Evolutionary conservation across 163 green algal species (phyloP).

Genomic region (Scenedesmus sp.): DNA sequence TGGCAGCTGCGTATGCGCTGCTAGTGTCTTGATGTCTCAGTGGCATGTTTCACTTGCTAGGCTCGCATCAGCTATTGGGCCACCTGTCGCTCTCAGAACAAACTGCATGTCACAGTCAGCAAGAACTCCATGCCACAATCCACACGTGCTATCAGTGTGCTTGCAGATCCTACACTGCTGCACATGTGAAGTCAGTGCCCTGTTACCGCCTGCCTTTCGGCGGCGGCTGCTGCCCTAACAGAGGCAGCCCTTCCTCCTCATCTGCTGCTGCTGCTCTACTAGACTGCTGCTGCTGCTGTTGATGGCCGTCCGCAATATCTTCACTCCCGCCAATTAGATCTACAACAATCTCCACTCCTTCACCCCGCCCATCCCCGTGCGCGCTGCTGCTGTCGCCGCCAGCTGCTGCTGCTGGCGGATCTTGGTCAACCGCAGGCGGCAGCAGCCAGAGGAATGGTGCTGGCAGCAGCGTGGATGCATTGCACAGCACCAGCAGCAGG

Average conservation of each 20-base stretch:
- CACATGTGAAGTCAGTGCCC: too few species aligned
- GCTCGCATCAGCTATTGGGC: too few species aligned
- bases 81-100: too few species aligned
- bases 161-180: too few species aligned
- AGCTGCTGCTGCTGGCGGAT: background rate
- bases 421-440: slow-evolving; percentile 59
- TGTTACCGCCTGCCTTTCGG: background rate
- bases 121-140: too few species aligned
- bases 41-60: too few species aligned
- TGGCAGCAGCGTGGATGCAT: slow-evolving; percentile 70
- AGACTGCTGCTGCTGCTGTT: background rate
- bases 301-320: background rate
- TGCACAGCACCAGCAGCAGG: slow-evolving; percentile 73
- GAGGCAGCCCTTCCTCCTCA: background rate
- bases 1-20: too few species aligned
- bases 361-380: background rate
- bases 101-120: too few species aligned
- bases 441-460: slow-evolving; percentile 76
- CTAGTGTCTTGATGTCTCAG: too few species aligned
- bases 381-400: background rate
- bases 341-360: background rate
- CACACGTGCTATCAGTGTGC: too few species aligned
- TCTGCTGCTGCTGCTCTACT: slow-evolving; percentile 13
- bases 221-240: background rate
- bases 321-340: background rate